Conservation (phyloP, 148 eudicot genomes). For the Arbutus unedo region DNA sequence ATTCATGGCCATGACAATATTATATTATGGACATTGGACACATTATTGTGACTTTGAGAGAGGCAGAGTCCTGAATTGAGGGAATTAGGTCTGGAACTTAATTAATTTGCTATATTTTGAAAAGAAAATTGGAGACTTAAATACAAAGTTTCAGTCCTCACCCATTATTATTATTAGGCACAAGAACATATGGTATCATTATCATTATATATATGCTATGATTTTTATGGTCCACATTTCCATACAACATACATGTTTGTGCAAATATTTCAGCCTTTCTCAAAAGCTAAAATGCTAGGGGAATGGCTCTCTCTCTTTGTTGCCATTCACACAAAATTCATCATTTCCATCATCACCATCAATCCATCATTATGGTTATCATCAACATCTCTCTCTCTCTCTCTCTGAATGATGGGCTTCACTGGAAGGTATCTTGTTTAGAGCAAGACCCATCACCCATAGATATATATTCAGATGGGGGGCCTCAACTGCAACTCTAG, state of each 20-base stretch:
- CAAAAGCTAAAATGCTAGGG: constrained; percentile 8
- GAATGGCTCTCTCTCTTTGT: not conserved
- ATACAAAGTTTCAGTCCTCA: not conserved
- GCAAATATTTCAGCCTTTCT: not conserved
- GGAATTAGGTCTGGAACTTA: not conserved
- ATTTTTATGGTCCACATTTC: not conserved
- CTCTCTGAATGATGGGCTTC: constrained; percentile 17
- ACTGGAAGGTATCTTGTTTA: constrained; percentile 1
- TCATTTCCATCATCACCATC: not conserved
- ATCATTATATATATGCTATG: not conserved
- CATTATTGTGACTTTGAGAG: not conserved
- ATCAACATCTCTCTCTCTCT: constrained; percentile 1
- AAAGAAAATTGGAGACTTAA: constrained; percentile 3
- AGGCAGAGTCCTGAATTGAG: not conserved
- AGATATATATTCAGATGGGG: constrained; percentile 2
- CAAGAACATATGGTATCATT: not conserved
- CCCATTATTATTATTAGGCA: constrained; percentile 2
- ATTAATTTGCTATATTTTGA: not conserved
- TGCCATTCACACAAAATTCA: not conserved
- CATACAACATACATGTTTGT: constrained; percentile 13
- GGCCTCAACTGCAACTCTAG: not conserved
- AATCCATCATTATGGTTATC: not conserved
- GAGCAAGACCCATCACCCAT: not conserved
- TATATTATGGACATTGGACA: not conserved
- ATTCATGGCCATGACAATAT: not conserved